Evolutionary conservation across 1,284 basidiomycete species (phyloP).

Genomic region (Singerocomus inundabilis): DNA sequence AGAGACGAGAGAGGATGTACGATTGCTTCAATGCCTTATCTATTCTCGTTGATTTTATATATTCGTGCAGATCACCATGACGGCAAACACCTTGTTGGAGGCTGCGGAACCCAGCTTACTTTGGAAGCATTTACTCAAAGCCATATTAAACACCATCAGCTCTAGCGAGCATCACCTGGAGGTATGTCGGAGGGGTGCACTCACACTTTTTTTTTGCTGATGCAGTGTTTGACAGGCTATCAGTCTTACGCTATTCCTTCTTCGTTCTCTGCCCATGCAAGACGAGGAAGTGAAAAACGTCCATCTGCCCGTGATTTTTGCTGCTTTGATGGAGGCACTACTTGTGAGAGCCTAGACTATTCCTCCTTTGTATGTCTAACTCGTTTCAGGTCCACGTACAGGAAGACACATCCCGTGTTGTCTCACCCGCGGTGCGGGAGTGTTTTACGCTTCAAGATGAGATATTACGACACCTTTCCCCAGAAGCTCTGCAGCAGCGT

Average conservation of each 20-base stretch:
- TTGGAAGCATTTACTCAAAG: slow-evolving; percentile 75
- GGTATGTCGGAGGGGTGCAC: slow-evolving; percentile 34
- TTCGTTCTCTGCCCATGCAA: slow-evolving; percentile 67
- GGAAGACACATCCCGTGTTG: slow-evolving; percentile 35
- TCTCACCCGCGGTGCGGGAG: slow-evolving; percentile 41
- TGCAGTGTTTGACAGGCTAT: slow-evolving; percentile 47
- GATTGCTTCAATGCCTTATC: slow-evolving; percentile 17
- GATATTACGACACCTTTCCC: slow-evolving; percentile 52
- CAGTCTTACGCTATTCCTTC: slow-evolving; percentile 63
- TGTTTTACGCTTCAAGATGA: slow-evolving; percentile 53
- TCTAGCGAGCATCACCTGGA: slow-evolving; percentile 44
- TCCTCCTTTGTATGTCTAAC: slow-evolving; percentile 5
- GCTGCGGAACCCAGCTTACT: slow-evolving; percentile 86
- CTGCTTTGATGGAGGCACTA: slow-evolving; percentile 61
- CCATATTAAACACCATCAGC: slow-evolving; percentile 52
- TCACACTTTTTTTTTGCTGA: slow-evolving; percentile 1
- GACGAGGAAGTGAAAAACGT: slow-evolving; percentile 81
- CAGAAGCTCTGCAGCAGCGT: slow-evolving; percentile 48
- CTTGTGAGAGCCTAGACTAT: slow-evolving; percentile 44
- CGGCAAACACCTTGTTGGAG: slow-evolving; percentile 89
- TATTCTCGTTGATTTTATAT: slow-evolving; percentile 10
- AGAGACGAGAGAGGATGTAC: slow-evolving; percentile 63
- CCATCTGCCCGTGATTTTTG: slow-evolving; percentile 78
- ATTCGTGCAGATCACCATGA: slow-evolving; percentile 65
- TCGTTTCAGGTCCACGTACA: slow-evolving; percentile 41